Evolutionary conservation across 306 rosid genomes (phyloP), one percentile per base, ranked within the genome.

Genomic region (barrel medic (Medicago truncatula)): DNA sequence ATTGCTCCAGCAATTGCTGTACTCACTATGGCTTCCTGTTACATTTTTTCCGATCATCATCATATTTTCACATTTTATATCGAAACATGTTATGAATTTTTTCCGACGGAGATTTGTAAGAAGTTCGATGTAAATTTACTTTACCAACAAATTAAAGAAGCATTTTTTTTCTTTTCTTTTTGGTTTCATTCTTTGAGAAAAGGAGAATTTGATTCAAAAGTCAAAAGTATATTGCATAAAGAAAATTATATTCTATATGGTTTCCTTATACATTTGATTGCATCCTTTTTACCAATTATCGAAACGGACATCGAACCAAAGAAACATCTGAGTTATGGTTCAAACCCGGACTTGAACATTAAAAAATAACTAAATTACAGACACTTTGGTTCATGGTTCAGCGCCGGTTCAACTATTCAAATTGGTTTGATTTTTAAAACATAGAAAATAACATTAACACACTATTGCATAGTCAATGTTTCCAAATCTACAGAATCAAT

Each of bases 11-110:
- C 90, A 10, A 89, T 57, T 61, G 92, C 92, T 38, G 38, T 74
- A 79, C 92, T 89, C 84, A 89, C 92, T 78, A 89, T 86, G 2
- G 78, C 71, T 80, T 89, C 95, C 95, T 89, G 80, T 16, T 10
- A 64, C 28, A 39, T 16, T 34, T 64, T 58, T 58, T 58, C 11
- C 1, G 16, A 28, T 28, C 38, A 57, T 57, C n/a, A 17, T 53
- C 15, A 21, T 57, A 6, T 21, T 5, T 11, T 57, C 63, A 21
- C 63, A 57, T 21, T 57, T 21, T 21, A 21, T 46, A 46, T 46
- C 63, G 21, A 21, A 57, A 57, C 7, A 21, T 21, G 36, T n/a
- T 6, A 6, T 50, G 20, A 52, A n/a, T 5, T 50, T 1, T 50
- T 49, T 2, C 14, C 8, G 15, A 31, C 5, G 5, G 36, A 31